These are phyloP conservation scores for Komagataea norvegica DNA, from an alignment of 1,139 yeast genomes.

Conservation along the genomic window DNA sequence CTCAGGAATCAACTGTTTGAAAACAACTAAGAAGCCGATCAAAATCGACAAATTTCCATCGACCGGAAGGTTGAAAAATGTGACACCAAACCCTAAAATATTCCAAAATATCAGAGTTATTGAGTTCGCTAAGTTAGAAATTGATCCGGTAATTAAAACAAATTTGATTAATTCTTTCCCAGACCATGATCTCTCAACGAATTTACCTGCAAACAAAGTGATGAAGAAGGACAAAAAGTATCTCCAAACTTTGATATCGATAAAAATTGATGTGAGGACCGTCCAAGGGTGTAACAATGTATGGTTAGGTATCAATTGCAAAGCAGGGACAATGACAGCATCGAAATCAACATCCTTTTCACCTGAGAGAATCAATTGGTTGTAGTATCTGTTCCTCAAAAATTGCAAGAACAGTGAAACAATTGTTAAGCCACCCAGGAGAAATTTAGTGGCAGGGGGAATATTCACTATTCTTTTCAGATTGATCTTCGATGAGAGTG, in stretches of 20 bases:
- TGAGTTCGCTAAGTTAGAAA: constrained; percentile 54
- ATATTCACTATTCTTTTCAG: constrained; percentile 24
- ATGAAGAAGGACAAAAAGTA: constrained; percentile 46
- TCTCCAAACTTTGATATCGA: constrained; percentile 55
- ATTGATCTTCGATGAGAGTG: constrained; percentile 17
- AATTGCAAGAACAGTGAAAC: constrained; percentile 32
- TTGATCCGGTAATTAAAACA: constrained; percentile 49
- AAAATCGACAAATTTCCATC: constrained; percentile 74
- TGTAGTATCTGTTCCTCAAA: constrained; percentile 29
- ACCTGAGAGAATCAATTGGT: constrained; percentile 17
- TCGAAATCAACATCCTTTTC: constrained; percentile 29
- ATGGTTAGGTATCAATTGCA: constrained; percentile 67
- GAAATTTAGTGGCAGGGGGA: constrained; percentile 39
- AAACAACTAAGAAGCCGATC: constrained; percentile 75
- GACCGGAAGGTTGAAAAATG: constrained; percentile 35
- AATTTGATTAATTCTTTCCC: constrained; percentile 55
- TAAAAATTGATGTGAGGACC: constrained; percentile 62
- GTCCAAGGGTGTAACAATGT: constrained; percentile 73
- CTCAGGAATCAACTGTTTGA: constrained; percentile 87
- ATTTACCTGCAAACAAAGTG: constrained; percentile 49
- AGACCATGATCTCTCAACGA: constrained; percentile 53
- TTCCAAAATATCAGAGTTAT: constrained; percentile 33
- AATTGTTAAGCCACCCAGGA: constrained; percentile 29
- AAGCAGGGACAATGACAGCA: constrained; percentile 49
- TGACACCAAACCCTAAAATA: constrained; percentile 28